Evolutionary conservation across 495 filamentous ascomycete species (phyloP).

Genomic region (Schizothecium vesticola): DNA sequence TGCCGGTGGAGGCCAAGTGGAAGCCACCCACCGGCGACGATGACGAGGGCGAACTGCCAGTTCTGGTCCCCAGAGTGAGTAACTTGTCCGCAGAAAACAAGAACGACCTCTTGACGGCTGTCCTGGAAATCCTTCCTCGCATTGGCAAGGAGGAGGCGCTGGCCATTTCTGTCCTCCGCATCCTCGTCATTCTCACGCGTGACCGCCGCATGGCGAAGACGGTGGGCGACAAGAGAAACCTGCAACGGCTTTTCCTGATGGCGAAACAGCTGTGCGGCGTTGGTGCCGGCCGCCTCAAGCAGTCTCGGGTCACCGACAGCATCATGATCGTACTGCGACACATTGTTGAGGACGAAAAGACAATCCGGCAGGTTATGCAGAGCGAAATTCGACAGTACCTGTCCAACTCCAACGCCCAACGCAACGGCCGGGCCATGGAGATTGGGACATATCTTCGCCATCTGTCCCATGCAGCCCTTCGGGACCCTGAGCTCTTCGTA

Average conservation of each 20-base stretch:
- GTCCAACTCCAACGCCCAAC: slow-evolving; percentile 38
- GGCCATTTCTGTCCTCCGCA: slow-evolving; percentile 74
- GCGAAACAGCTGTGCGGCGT: slow-evolving; percentile 80
- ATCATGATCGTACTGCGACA: slow-evolving; percentile 88
- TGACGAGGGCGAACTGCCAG: slow-evolving; percentile 47
- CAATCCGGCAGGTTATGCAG: slow-evolving; percentile 85
- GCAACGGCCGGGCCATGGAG: slow-evolving; percentile 61
- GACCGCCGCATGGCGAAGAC: slow-evolving; percentile 64
- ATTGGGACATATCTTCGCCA: slow-evolving; percentile 66
- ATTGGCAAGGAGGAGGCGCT: slow-evolving; percentile 82
- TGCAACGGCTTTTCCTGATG: slow-evolving; percentile 90
- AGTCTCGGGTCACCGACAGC: slow-evolving; percentile 47
- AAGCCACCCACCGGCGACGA: slow-evolving; percentile 54
- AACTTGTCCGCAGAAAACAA: slow-evolving; percentile 63
- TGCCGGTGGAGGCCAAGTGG: slow-evolving; percentile 72
- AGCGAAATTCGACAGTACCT: slow-evolving; percentile 79
- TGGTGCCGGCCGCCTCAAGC: slow-evolving; percentile 68
- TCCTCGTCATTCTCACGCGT: slow-evolving; percentile 87
- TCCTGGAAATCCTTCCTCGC: slow-evolving; percentile 76
- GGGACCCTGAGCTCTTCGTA: slow-evolving; percentile 81
- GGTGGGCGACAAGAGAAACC: slow-evolving; percentile 79
- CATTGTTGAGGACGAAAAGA: slow-evolving; percentile 89
- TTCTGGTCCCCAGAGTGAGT: slow-evolving; percentile 56
- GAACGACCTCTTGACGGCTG: slow-evolving; percentile 60
- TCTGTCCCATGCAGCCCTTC: slow-evolving; percentile 75